These are phyloP conservation scores for Borealophlyctis nickersoniae DNA, from an alignment of 192 early-diverging fungal genomes.

Conservation along the genomic window DNA sequence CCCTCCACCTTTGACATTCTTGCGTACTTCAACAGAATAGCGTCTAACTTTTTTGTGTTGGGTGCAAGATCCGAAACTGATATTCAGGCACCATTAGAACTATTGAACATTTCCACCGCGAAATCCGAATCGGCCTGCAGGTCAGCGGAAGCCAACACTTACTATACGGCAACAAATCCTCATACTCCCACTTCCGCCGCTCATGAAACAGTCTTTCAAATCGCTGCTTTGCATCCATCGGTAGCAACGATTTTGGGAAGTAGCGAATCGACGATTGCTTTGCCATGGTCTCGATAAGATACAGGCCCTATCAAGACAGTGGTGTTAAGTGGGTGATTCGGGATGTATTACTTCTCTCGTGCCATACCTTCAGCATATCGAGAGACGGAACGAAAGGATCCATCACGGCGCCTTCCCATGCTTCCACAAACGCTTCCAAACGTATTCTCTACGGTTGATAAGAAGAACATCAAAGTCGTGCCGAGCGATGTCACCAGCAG, in stretches of 20 bases:
- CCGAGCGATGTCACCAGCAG: too few relatives aligned
- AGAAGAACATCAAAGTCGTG: too few relatives aligned
- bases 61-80: slow-evolving; percentile 40
- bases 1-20: slow-evolving; percentile 22
- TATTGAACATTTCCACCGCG: neutral
- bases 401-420: slow-evolving; percentile 28
- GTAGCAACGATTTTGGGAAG: slow-evolving; percentile 36
- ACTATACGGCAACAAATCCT: slow-evolving; percentile 42
- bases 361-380: slow-evolving; percentile 27
- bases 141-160: neutral
- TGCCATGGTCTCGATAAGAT: slow-evolving; percentile 18
- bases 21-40: slow-evolving; percentile 36
- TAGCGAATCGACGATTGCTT: slow-evolving; percentile 14
- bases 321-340: too few relatives aligned
- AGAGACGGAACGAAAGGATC: slow-evolving; percentile 16
- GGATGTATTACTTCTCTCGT: too few relatives aligned
- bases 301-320: slow-evolving; percentile 12
- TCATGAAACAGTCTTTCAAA: slow-evolving; percentile 40
- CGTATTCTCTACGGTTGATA: too few relatives aligned
- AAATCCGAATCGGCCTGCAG: neutral
- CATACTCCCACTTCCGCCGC: slow-evolving; percentile 31
- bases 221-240: slow-evolving; percentile 32
- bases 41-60: slow-evolving; percentile 34
- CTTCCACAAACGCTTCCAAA: slow-evolving; percentile 24
- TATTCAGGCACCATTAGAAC: neutral